Evolutionary conservation across 129 eudicot species (phyloP), one percentile per base, ranked within the genome.

Genomic region (Apium graveolens): DNA sequence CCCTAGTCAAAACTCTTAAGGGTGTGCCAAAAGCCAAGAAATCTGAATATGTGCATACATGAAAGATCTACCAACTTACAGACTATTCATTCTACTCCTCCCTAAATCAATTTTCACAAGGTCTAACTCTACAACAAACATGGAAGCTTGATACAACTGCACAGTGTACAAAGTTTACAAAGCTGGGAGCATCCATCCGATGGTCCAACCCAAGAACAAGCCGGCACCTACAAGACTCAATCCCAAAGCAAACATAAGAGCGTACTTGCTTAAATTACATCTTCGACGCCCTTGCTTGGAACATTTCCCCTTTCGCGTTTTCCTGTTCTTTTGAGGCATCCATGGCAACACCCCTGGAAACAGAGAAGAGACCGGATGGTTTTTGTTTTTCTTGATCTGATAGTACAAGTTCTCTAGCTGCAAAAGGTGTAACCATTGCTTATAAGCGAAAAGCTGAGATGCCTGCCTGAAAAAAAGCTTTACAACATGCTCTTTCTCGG

Each of bases 201-300:
- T 83, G 0, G 93, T 93, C 98, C 98, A 93, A 14, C 98, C 98
- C 48, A 93, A 82, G 53, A 93, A 83, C 86, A 93, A 87, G 68
- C 98, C 98, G 11, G 97, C 98, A 45, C 98, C 97, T 75, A 93
- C 96, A 62, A 93, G 93, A 76, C 97, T 82, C 84, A 91, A 88
- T 12, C 98, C 98, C 46, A 93, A 78, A 1, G 98, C 98, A 78
- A 91, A 91, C 83, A 89, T 92, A 70, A 91, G 82, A 1, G 90
- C 86, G 70, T 85, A 89, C 75, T 80, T 83, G 49, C 91, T 85
- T 27, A 87, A 70, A 46, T 91, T 87, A 75, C 46, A 76, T 60
- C 79, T 45, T 14, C 84, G 79, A 70, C 49, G 83, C 12, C 75
- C 48, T 46, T 78, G 74, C 78, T 85, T 87, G 51, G 78, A 86